phyloP scores from a whole-genome alignment of 169 alveolate species.

The Plasmodium gaboni region DNA sequence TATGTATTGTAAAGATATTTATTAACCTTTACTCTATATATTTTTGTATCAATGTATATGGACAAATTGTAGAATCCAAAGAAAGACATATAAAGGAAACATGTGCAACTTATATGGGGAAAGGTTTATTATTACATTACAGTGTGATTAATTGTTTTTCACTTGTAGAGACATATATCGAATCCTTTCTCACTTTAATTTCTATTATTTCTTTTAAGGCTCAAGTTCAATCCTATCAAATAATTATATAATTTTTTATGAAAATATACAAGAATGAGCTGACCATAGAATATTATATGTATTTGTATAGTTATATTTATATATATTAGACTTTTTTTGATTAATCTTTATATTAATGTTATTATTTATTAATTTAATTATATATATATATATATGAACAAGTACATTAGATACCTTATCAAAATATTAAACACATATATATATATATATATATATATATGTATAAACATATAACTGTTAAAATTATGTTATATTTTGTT shows the following conservation, averaged over 20 bases:
- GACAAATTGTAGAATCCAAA: conserved; percentile 21
- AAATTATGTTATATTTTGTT: no score
- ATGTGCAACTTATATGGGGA: conserved; percentile 41
- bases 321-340: no score
- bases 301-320: no score
- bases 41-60: conserved; percentile 13
- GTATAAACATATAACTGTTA: no score
- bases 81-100: conserved; percentile 17
- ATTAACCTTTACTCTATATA: conserved; percentile 36
- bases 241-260: conserved; percentile 23
- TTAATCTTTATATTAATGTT: no score
- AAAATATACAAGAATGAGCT: no score
- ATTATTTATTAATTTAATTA: no score
- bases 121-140: conserved; percentile 23
- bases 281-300: no score
- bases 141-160: conserved; percentile 30
- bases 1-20: conserved; percentile 22
- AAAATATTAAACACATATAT: no score
- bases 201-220: conserved; percentile 48
- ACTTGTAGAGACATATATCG: conserved; percentile 53
- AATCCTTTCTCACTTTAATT: conserved; percentile 35
- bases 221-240: conserved; percentile 64
- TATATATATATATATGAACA: no score
- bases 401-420: no score
- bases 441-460: no score